Evolutionary conservation across 352 stramenopile species (phyloP).

Genomic region (Globisporangium cylindrosporum): DNA sequence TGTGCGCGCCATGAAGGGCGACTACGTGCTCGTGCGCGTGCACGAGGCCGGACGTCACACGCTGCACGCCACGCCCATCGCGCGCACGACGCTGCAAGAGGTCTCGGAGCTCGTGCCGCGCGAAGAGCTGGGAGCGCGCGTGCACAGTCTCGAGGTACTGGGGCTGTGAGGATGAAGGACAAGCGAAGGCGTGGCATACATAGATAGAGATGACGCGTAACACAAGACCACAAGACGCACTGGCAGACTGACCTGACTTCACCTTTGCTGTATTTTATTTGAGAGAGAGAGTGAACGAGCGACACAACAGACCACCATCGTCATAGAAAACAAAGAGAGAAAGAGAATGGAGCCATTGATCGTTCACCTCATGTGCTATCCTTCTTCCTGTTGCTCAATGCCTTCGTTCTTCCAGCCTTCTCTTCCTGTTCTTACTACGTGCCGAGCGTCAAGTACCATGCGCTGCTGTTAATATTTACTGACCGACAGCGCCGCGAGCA

Average conservation of each 20-base stretch:
- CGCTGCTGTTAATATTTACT: slow-evolving; percentile 8
- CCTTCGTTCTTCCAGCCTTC: background rate
- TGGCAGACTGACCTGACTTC: background rate
- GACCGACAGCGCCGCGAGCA: slow-evolving; percentile 51
- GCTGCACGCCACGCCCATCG: slow-evolving; percentile 76
- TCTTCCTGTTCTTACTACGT: background rate
- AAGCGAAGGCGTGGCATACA: background rate
- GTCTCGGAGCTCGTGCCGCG: slow-evolving; percentile 43
- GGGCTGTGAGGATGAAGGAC: slow-evolving; percentile 12
- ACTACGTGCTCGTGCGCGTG: slow-evolving; percentile 85
- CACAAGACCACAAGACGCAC: background rate
- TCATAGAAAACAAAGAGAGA: background rate
- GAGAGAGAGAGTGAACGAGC: background rate
- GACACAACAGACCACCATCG: background rate
- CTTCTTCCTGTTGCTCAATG: background rate
- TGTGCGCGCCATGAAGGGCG: slow-evolving; percentile 52
- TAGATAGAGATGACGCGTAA: background rate
- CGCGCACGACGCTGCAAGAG: slow-evolving; percentile 71
- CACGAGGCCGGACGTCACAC: slow-evolving; percentile 80
- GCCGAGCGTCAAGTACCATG: background rate
- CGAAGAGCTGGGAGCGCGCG: slow-evolving; percentile 56
- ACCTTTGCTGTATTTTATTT: slow-evolving; percentile 9
- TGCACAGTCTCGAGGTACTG: slow-evolving; percentile 34
- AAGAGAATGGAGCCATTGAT: background rate
- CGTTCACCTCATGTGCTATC: background rate